phyloP scores from a whole-genome alignment of 257 asterid species.

The Anisodus tanguticus region DNA sequence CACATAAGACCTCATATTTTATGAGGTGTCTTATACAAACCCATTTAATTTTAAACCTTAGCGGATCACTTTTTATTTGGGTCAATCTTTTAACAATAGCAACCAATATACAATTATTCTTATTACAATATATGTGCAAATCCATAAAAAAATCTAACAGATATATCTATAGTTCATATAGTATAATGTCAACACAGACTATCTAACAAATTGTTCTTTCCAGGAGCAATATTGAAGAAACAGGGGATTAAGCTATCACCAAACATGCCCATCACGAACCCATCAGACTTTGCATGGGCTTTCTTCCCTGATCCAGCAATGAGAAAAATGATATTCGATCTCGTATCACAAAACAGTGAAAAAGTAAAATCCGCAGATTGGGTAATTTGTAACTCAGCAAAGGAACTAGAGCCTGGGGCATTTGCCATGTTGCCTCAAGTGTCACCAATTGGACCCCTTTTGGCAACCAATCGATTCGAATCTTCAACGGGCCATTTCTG shows the following conservation, averaged over 20 bases:
- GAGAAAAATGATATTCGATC: constrained; percentile 38
- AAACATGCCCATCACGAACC: constrained; percentile 50
- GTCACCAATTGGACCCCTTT: constrained; percentile 55
- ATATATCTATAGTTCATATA: no score
- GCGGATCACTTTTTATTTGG: no score
- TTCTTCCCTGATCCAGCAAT: constrained; percentile 40
- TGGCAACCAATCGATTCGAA: constrained; percentile 54
- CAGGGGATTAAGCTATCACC: constrained; percentile 51
- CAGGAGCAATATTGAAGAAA: constrained; percentile 48
- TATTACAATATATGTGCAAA: no score
- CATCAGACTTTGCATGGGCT: constrained; percentile 46
- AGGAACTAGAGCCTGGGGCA: constrained; percentile 54
- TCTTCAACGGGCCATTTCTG: constrained; percentile 54
- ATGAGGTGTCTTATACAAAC: no score
- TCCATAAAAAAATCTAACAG: no score
- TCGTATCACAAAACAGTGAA: background rate
- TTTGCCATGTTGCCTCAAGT: constrained; percentile 37
- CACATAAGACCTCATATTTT: no score
- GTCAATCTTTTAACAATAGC: no score
- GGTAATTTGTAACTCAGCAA: constrained; percentile 56
- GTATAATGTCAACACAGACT: no score
- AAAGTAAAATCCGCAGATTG: constrained; percentile 36
- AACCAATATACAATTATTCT: no score
- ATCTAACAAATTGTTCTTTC: background rate
- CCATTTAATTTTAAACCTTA: no score